Conservation (phyloP, 805 yeast species). For the Ogataea salicorniae region DNA sequence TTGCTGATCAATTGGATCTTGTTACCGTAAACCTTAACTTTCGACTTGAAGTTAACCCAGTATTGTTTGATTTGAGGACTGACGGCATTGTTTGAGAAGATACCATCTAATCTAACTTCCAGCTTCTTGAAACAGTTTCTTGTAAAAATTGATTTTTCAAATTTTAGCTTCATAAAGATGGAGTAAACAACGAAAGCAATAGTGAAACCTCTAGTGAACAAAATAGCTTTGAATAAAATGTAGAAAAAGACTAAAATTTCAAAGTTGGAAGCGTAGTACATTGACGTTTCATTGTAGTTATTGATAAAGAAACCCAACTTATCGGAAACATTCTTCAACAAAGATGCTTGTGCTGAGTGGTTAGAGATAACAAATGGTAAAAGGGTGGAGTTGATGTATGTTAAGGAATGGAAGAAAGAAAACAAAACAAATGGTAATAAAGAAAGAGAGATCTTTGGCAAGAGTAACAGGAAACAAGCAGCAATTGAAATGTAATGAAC, state of each 20-base stretch:
- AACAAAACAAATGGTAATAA: conserved; percentile 70
- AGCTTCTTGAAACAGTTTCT: conserved; percentile 55
- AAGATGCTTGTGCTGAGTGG: conserved; percentile 1
- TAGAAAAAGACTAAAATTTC: conserved; percentile 35
- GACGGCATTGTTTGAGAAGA: conserved; percentile 48
- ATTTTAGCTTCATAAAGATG: conserved; percentile 69
- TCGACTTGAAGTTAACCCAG: conserved; percentile 46
- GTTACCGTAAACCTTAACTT: conserved; percentile 16
- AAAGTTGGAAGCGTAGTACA: conserved; percentile 53
- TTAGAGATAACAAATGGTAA: conserved; percentile 53
- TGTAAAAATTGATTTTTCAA: conserved; percentile 68
- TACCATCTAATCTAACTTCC: conserved; percentile 59
- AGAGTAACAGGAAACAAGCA: conserved; percentile 46
- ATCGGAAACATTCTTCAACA: conserved; percentile 2
- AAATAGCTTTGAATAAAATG: conserved; percentile 34
- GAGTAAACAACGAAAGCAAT: conserved; percentile 48
- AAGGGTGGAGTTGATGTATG: conserved; percentile 59
- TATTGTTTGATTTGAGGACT: conserved; percentile 43
- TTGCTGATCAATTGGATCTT: conserved; percentile 9
- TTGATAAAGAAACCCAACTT: conserved; percentile 41
- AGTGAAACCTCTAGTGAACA: conserved; percentile 63
- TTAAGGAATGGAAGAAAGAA: conserved; percentile 76
- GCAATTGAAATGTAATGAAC: conserved; percentile 61
- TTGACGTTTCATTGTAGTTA: conserved; percentile 52
- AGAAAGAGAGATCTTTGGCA: conserved; percentile 58